Conservation (phyloP, 139 green algal species). For the Edaphochlamys debaryana region DNA sequence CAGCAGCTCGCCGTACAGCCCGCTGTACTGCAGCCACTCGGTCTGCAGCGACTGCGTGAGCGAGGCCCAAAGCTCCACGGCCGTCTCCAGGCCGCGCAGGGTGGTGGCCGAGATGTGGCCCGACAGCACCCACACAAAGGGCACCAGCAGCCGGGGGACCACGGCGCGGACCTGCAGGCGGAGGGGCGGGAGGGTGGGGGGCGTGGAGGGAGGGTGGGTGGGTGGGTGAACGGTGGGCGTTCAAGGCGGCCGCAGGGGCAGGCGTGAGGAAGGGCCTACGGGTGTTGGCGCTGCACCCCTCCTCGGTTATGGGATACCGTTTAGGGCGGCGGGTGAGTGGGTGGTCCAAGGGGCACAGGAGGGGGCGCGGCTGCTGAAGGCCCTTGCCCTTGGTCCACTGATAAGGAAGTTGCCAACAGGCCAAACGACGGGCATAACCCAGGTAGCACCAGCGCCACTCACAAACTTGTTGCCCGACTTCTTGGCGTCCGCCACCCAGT, state of each 20-base stretch:
- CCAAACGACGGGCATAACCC: no score
- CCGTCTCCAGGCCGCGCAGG: conserved; percentile 73
- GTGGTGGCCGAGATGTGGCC: conserved; percentile 13
- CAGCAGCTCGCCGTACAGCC: conserved; percentile 33
- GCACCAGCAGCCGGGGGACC: conserved; percentile 25
- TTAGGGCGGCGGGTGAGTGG: no score
- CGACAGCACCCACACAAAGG: conserved; percentile 16
- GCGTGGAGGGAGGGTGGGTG: not conserved
- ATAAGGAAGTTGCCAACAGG: no score
- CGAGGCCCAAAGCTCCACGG: conserved; percentile 80
- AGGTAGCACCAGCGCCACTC: no score
- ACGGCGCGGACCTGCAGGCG: not conserved
- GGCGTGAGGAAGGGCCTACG: no score
- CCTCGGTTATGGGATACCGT: no score
- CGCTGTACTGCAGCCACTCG: conserved; percentile 52
- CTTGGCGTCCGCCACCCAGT: conserved; percentile 8
- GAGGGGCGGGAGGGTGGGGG: not conserved
- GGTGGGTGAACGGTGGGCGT: no score
- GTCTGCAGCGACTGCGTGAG: conserved; percentile 76
- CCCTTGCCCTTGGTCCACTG: no score
- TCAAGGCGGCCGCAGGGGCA: not conserved
- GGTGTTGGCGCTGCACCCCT: no score
- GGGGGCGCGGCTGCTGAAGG: no score
- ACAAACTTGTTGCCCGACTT: not conserved
- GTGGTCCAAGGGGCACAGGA: no score